Evolutionary conservation across 495 filamentous ascomycete genomes (phyloP), one percentile per base, ranked within the genome.

Genomic region (Penicillium samsonianum): DNA sequence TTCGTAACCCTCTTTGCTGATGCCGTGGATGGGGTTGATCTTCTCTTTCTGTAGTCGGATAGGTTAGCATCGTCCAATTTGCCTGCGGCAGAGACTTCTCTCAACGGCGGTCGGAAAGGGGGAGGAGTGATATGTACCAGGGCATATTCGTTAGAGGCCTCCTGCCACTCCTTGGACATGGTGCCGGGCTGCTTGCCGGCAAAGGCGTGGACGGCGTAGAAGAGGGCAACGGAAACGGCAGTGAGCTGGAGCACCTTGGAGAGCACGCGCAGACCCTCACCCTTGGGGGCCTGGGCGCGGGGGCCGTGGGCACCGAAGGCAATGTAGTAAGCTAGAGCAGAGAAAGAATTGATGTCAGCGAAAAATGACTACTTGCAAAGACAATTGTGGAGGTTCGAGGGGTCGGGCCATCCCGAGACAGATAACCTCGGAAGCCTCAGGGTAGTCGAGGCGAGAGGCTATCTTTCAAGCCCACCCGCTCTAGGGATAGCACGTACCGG

Each of bases 261-360:
- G 65, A 87, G 74, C 65, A 98, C 80, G 68, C 83, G 89, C 76
- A 80, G 80, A 68, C 78, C 79, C 82, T 97, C 94, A 54, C 88
- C 94, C 48, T 94, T 87, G 53, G 93, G 90, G 53, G 88, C 69
- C 31, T 82, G 73, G 38, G 92, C 82, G 51, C 94, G 92, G 56
- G 94, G 94, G 55, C 94, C 94, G 75, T 98, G 95, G 60, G 91
- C 82, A 52, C 94, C 94, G 73, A 98, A 98, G 62, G 94, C 92
- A 67, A 98, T 96, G 86, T 88, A 98, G 87, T 97, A 98, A 63
- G 94, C 94, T 98, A 73, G 70, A 50, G 41, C 20, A 55, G 55
- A 59, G 47, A 41, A 33, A 51, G 37, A 41, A 49, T 56, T 40
- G 43, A 60, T 61, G 55, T 73, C 46, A 70, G 66, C 55, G 62